phyloP scores from a whole-genome alignment of 768 basidiomycete species.

The Rhizopogon sp. region DNA sequence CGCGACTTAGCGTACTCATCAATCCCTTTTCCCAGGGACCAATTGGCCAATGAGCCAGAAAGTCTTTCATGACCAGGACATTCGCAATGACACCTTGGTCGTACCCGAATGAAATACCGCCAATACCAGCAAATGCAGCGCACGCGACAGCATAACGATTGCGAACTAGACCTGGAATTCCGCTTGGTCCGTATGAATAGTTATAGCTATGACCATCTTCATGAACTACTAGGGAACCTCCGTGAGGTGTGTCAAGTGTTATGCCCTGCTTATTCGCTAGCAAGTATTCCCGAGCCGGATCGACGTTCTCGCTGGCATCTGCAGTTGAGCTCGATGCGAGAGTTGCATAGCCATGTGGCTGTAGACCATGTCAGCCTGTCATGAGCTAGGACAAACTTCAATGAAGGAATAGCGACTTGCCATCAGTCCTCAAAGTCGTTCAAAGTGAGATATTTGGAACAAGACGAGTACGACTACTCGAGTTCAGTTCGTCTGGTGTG shows the following conservation, averaged over 20 bases:
- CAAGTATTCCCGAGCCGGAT: conserved; percentile 4
- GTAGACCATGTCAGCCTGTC: conserved; percentile 48
- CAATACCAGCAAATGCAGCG: conserved; percentile 71
- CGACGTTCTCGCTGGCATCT: not conserved
- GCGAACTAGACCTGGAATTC: conserved; percentile 55
- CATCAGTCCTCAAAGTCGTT: not conserved
- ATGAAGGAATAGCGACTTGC: conserved; percentile 1
- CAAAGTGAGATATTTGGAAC: no score
- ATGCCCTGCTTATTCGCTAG: conserved; percentile 14
- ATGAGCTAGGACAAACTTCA: conserved; percentile 29
- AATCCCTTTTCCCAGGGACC: conserved; percentile 69
- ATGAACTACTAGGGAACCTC: conserved; percentile 21
- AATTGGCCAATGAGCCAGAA: conserved; percentile 61
- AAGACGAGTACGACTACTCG: no score
- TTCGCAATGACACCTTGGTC: conserved; percentile 87
- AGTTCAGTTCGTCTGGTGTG: no score
- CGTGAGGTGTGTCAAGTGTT: conserved; percentile 19
- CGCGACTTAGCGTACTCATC: conserved; percentile 53
- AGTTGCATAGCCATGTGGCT: conserved; percentile 36
- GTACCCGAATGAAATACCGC: conserved; percentile 76
- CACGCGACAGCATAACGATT: conserved; percentile 66
- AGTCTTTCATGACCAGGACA: conserved; percentile 79
- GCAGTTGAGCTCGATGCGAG: not conserved
- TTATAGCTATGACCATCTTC: conserved; percentile 37
- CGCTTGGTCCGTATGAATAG: conserved; percentile 72